Evolutionary conservation across 352 stramenopile species (phyloP), one percentile per base, ranked within the genome.

Genomic region (Thalassiosira hispida): DNA sequence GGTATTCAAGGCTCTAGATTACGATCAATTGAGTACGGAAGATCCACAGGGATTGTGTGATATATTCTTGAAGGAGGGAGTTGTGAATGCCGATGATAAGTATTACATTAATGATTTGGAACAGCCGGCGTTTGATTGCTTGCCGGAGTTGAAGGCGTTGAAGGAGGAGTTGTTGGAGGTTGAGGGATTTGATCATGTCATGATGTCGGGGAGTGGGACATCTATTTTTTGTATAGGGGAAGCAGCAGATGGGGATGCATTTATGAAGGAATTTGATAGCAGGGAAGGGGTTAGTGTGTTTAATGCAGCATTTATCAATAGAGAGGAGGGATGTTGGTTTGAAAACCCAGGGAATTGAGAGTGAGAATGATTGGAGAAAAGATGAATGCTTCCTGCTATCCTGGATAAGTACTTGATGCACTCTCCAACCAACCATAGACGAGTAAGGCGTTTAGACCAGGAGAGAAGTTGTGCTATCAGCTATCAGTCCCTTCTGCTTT

Each of bases 91-190:
- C 23, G 75, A 77, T 46, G 78, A 86, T 46, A 76, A 78, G 27
- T 91, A 89, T 70, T 95, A 92, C 79, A 77, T 96, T 40, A 96
- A 96, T 62, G 93, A 96, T 89, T 78, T 96, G 68, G 91, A 96
- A 77, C 63, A 87, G 42, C 92, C 93, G 12, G 93, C 93, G 0
- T 96, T 96, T 85, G 75, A 84, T 18, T 91, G 81, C 64, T 65
- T 95, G 12, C 93, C 93, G 12, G 71, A 86, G 52, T 76, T 96
- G 33, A 77, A 74, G 53, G 57, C 79, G 27, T 79, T 96, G 20
- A 96, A 96, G 55, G 65, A 89, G 33, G 78, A 88, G 46, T 56
- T 96, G 23, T 57, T 87, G 46, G 62, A 85, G 47, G 79, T 91
- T 1, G 72, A 86, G 33, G 81, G 84, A 46, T 95, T 93, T 68